Base-by-base conservation (phyloP, 108 stramenopile genomes). In the Cylindrotheca fusiformis region DNA sequence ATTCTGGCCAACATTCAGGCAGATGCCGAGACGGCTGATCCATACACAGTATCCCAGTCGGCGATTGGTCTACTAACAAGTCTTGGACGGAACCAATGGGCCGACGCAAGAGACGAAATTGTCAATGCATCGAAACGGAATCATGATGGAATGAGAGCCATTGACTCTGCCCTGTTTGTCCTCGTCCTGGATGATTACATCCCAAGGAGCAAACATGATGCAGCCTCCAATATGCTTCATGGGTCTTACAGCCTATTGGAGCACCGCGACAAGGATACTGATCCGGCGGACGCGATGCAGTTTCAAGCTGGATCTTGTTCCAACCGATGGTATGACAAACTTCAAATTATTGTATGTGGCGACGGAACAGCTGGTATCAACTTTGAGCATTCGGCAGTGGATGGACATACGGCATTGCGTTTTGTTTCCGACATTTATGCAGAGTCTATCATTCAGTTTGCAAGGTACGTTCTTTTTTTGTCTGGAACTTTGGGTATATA, bases 241-340 rank as follows among this genome's bases (percentile, higher is more conserved):
- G 93, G 93, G 24, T 85, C 83, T 18, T 85, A 90, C 61, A 61
- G 76, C 47, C 62, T 93, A 45, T 22, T 59, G 33, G 57, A 71
- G 20, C 36, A 71, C 14, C 10, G 10, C 36, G 14, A 21, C 22
- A 19, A 18, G n/a, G 41, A 12, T 32, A n/a, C 31, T 5, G 33
- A 58, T 36, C 22, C 21, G 45, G 30, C 22, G 20, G 25, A 60
- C 59, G 33, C 27, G 32, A 49, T 20, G 0, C 47, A 70, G 27
- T 71, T 53, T 60, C 74, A 91, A 70, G 65, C 69, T 41, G 93
- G 93, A 19, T 80, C 85, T 4, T 90, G 85, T 51, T 81, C 80
- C 72, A 94, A 94, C 60, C 83, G 93, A 6, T 94, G 89, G 89
- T 94, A 94, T 61, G 93, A 94, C 71, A 94, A 94, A 71, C 59